phyloP scores from a whole-genome alignment of 768 basidiomycete genomes.

The Termitomyces sp. region DNA sequence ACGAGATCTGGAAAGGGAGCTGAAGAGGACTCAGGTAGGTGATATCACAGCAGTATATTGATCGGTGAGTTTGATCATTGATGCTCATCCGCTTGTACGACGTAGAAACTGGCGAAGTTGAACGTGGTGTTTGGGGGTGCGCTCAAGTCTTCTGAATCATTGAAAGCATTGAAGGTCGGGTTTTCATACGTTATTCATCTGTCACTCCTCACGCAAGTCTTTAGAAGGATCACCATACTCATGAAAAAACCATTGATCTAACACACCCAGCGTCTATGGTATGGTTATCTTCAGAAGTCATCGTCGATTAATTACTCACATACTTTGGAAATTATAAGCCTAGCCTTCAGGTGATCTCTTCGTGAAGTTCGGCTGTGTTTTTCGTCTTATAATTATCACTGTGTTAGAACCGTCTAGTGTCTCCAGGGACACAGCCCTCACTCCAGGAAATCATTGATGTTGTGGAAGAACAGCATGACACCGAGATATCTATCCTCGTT shows the following conservation, averaged over 20 bases:
- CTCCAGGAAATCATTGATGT: not conserved
- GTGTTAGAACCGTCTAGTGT: not conserved
- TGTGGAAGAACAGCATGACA: not conserved
- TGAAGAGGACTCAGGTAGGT: not conserved
- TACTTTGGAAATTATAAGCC: not conserved
- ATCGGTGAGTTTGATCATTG: not conserved
- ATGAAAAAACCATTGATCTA: not conserved
- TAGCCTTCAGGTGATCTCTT: not conserved
- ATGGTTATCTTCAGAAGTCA: not conserved
- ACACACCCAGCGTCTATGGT: not conserved
- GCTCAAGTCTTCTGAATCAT: not conserved
- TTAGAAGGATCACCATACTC: no score
- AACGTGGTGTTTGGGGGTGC: no score
- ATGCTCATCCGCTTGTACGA: not conserved
- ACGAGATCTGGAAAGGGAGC: slow-evolving; percentile 2
- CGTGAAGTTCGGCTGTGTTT: no score
- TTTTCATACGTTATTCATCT: no score
- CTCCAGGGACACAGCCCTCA: not conserved
- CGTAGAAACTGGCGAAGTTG: not conserved
- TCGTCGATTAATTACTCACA: not conserved
- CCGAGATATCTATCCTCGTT: not conserved
- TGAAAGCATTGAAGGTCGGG: not conserved
- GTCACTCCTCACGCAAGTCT: no score
- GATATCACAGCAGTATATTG: not conserved
- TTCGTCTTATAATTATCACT: not conserved